These are phyloP conservation scores for Iris pallida DNA, from an alignment of 116 monocot species.

Conservation along the genomic window DNA sequence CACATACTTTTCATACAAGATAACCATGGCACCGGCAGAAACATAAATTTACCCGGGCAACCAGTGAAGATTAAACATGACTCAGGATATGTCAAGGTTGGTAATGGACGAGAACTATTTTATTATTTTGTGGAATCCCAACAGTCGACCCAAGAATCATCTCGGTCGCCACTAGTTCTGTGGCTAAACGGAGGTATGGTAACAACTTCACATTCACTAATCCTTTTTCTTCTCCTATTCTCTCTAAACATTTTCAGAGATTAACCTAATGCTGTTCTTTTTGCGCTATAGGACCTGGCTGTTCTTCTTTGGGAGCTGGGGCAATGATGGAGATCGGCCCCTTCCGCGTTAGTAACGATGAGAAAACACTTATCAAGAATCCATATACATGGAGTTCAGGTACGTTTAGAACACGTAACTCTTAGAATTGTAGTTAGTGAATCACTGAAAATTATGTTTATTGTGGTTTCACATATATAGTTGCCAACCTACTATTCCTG, in stretches of 20 bases:
- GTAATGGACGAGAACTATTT: conserved; percentile 53
- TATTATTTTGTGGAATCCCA: conserved; percentile 57
- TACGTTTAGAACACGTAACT: neutral
- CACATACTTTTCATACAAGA: too few species aligned
- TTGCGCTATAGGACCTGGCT: conserved; percentile 29
- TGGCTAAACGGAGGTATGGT: conserved; percentile 57
- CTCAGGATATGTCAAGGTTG: conserved; percentile 62
- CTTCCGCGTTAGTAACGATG: conserved; percentile 51
- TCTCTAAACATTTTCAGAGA: too few species aligned
- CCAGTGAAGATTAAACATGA: neutral
- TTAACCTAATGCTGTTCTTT: too few species aligned
- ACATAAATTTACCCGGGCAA: too few species aligned
- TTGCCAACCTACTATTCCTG: conserved; percentile 75
- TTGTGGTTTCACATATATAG: too few species aligned
- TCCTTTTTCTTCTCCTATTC: too few species aligned
- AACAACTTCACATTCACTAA: too few species aligned
- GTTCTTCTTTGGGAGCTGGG: conserved; percentile 57
- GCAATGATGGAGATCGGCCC: conserved; percentile 65
- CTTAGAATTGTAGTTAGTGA: too few species aligned
- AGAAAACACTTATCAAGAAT: conserved; percentile 53
- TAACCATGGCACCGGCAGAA: too few species aligned
- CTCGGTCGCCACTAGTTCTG: conserved; percentile 39
- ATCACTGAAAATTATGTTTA: too few species aligned
- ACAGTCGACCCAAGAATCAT: neutral
- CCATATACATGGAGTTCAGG: conserved; percentile 74